phyloP scores from a whole-genome alignment of 768 basidiomycete species.

The Mycena belliarum region DNA sequence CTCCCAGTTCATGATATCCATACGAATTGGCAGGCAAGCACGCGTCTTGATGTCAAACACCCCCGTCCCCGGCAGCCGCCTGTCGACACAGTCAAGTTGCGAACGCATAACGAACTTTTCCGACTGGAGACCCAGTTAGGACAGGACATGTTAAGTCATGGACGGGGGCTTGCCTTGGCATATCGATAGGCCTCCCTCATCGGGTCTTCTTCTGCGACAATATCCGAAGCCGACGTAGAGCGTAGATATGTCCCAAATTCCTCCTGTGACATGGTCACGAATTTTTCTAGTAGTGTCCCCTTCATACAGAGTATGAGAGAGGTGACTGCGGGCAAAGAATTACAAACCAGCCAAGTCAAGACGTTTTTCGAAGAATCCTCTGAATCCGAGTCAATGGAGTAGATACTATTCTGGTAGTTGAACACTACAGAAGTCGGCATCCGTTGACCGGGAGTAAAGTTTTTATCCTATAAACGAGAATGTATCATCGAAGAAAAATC shows the following conservation, averaged over 20 bases:
- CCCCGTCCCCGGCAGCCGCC: slow-evolving; percentile 81
- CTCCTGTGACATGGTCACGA: slow-evolving; percentile 65
- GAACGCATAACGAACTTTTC: slow-evolving; percentile 85
- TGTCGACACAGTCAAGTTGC: slow-evolving; percentile 87
- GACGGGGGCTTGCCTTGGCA: slow-evolving; percentile 57
- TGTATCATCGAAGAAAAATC: background rate
- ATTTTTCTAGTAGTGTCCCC: slow-evolving; percentile 90
- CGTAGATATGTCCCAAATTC: slow-evolving; percentile 65
- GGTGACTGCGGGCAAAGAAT: background rate
- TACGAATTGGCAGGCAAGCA: slow-evolving; percentile 78
- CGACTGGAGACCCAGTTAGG: slow-evolving; percentile 36
- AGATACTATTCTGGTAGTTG: slow-evolving; percentile 64
- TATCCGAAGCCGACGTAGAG: slow-evolving; percentile 28
- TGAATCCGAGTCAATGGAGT: slow-evolving; percentile 62
- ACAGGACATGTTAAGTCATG: background rate
- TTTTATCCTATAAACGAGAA: slow-evolving; percentile 46
- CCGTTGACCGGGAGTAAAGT: slow-evolving; percentile 77
- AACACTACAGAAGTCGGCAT: slow-evolving; percentile 74
- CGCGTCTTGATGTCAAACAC: slow-evolving; percentile 98
- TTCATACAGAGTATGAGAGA: slow-evolving; percentile 29
- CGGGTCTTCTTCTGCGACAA: slow-evolving; percentile 36
- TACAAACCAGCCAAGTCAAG: slow-evolving; percentile 71
- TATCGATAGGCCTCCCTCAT: slow-evolving; percentile 82
- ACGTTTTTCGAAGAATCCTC: slow-evolving; percentile 59
- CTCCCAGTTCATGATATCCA: slow-evolving; percentile 83